A percentile compares a stretch with the other conserved stretches of the same genome.
These are phyloP conservation scores for Botrytis fabae DNA, from an alignment of 2,329 filamentous ascomycete species.

Conservation along the genomic window DNA sequence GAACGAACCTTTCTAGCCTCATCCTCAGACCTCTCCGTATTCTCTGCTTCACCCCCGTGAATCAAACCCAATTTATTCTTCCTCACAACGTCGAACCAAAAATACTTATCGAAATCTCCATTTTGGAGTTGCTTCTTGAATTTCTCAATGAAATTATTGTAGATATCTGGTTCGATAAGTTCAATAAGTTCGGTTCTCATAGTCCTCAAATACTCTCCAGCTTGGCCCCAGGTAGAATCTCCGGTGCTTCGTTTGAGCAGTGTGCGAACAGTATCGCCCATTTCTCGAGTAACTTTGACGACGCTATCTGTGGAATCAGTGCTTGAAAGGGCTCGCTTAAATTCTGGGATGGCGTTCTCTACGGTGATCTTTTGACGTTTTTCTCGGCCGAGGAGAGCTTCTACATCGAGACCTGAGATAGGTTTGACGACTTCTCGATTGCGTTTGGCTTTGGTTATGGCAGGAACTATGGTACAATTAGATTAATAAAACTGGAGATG, in stretches of 20 bases:
- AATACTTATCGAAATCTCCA: constrained; percentile 70
- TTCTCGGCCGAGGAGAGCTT: constrained; percentile 69
- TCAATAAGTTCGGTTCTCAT: constrained; percentile 76
- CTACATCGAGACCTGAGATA: constrained; percentile 85
- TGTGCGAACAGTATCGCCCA: constrained; percentile 68
- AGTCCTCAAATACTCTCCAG: constrained; percentile 72
- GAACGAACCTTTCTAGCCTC: constrained; percentile 52
- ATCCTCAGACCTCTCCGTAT: constrained; percentile 65
- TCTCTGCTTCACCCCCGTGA: constrained; percentile 59
- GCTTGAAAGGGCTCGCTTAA: constrained; percentile 73
- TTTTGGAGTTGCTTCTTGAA: constrained; percentile 72
- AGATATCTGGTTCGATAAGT: constrained; percentile 73
- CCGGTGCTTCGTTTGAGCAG: constrained; percentile 74
- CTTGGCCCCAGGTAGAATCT: constrained; percentile 70
- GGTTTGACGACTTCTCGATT: constrained; percentile 70
- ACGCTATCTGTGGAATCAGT: constrained; percentile 63
- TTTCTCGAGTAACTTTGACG: constrained; percentile 68
- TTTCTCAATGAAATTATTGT: constrained; percentile 69
- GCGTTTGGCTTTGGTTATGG: constrained; percentile 74
- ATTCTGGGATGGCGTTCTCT: constrained; percentile 83
- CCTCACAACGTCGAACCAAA: constrained; percentile 73
- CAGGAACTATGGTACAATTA: constrained; percentile 59
- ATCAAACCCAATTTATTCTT: constrained; percentile 71
- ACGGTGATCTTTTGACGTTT: constrained; percentile 55
- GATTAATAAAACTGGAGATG: neutral